A percentile compares a stretch with the other conserved stretches of the same genome.
Evolutionary conservation across 495 filamentous ascomycete species (phyloP).

Genomic region (Xylaria bambusicola): DNA sequence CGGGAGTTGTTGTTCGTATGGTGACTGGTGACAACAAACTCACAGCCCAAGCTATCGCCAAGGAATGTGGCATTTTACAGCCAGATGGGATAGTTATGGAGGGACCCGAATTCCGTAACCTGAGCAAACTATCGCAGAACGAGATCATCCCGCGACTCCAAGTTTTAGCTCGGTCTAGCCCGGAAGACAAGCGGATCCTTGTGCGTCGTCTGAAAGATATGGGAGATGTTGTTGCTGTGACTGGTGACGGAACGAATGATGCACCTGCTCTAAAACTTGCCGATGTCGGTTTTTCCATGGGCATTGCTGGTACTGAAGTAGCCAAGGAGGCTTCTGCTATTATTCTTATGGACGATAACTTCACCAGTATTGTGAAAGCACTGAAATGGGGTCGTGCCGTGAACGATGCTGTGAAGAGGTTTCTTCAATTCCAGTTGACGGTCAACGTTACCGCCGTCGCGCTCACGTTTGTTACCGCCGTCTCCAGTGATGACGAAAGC

Average conservation of each 20-base stretch:
- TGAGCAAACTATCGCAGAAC: conserved; percentile 71
- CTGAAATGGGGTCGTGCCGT: conserved; percentile 89
- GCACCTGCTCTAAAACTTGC: conserved; percentile 82
- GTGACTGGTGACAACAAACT: conserved; percentile 85
- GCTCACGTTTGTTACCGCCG: conserved; percentile 80
- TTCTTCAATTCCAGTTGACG: conserved; percentile 89
- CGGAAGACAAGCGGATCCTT: conserved; percentile 83
- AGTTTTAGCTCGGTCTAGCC: conserved; percentile 82
- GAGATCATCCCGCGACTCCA: conserved; percentile 72
- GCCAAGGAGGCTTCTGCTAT: conserved; percentile 92
- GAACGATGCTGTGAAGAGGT: conserved; percentile 88
- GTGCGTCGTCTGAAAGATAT: conserved; percentile 72
- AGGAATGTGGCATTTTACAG: conserved; percentile 80
- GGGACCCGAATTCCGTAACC: conserved; percentile 78
- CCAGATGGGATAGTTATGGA: conserved; percentile 76
- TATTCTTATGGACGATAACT: conserved; percentile 91
- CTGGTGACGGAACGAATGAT: conserved; percentile 89
- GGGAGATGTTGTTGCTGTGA: conserved; percentile 83
- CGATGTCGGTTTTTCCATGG: conserved; percentile 93
- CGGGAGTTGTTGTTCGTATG: conserved; percentile 86
- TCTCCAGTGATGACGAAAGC: conserved; percentile 63
- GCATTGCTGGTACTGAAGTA: conserved; percentile 88
- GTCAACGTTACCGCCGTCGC: conserved; percentile 88
- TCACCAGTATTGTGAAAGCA: conserved; percentile 82
- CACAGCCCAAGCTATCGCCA: conserved; percentile 80